These are phyloP conservation scores for Penicillium odoratum DNA, from an alignment of 495 filamentous ascomycete genomes.

Conservation along the genomic window DNA sequence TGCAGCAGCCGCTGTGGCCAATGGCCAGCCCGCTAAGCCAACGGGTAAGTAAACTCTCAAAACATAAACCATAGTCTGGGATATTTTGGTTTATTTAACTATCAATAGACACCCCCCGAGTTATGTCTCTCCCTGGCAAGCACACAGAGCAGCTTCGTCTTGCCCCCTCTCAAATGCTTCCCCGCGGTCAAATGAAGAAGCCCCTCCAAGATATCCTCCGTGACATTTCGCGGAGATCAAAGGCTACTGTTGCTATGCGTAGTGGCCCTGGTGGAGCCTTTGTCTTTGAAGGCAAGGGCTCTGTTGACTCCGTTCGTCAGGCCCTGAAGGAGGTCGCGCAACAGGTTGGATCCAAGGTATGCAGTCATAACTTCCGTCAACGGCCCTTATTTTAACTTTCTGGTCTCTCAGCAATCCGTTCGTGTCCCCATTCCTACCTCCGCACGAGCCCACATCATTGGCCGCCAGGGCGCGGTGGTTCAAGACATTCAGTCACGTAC, in stretches of 20 bases:
- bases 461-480: conserved; percentile 84
- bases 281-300: conserved; percentile 79
- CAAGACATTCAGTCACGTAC: conserved; percentile 82
- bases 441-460: conserved; percentile 83
- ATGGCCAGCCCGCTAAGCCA: conserved; percentile 52
- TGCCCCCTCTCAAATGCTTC: conserved; percentile 68
- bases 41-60: conserved; percentile 36
- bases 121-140: conserved; percentile 73
- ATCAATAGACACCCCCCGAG: conserved; percentile 49
- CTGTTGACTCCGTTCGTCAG: conserved; percentile 72
- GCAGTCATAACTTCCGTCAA: background rate
- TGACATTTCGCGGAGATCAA: conserved; percentile 85
- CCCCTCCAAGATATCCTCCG: conserved; percentile 77
- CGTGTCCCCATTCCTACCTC: conserved; percentile 79
- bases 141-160: conserved; percentile 73
- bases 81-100: conserved; percentile 5
- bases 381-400: background rate
- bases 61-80: background rate
- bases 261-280: conserved; percentile 63
- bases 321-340: conserved; percentile 83
- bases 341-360: conserved; percentile 81
- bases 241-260: conserved; percentile 76
- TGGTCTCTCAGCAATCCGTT: conserved; percentile 58
- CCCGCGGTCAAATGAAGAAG: conserved; percentile 74
- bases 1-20: conserved; percentile 57